Conservation (phyloP, 2,329 filamentous ascomycete genomes). For the Botrytis elliptica region DNA sequence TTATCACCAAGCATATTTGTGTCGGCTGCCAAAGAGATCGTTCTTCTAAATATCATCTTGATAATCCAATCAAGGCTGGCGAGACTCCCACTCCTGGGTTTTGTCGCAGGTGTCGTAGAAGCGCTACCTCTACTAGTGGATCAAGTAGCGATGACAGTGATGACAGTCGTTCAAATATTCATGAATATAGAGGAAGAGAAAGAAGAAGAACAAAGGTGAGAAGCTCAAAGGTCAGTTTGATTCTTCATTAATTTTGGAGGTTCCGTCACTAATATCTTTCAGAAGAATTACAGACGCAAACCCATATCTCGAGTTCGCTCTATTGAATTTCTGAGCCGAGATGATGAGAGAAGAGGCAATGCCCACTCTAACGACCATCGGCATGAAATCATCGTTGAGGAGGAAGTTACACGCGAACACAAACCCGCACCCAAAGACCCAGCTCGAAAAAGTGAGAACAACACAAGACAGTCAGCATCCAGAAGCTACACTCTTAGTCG, state of each 20-base stretch:
- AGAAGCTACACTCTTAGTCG: background rate
- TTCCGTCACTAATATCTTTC: background rate
- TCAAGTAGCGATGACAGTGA: conserved; percentile 22
- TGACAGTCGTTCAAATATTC: conserved; percentile 1
- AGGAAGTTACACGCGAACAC: background rate
- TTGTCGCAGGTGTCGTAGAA: conserved; percentile 42
- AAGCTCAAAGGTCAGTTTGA: background rate
- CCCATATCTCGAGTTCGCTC: background rate
- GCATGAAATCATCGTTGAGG: background rate
- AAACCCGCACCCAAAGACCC: background rate
- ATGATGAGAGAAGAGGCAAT: background rate
- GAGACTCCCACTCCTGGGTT: conserved; percentile 40
- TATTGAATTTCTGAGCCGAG: background rate
- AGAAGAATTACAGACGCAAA: background rate
- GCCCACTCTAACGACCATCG: background rate
- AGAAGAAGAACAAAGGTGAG: background rate
- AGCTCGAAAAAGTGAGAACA: background rate
- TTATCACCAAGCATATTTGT: conserved; percentile 45
- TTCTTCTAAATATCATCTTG: conserved; percentile 43
- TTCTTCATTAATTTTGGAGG: background rate
- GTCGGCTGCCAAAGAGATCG: conserved; percentile 44
- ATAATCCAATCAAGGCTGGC: conserved; percentile 39
- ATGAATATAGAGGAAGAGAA: background rate
- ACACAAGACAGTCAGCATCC: background rate
- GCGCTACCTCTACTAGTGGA: conserved; percentile 32